Base-by-base conservation (phyloP, 108 stramenopile species). In the Pseudonitzschia delicatissima region DNA sequence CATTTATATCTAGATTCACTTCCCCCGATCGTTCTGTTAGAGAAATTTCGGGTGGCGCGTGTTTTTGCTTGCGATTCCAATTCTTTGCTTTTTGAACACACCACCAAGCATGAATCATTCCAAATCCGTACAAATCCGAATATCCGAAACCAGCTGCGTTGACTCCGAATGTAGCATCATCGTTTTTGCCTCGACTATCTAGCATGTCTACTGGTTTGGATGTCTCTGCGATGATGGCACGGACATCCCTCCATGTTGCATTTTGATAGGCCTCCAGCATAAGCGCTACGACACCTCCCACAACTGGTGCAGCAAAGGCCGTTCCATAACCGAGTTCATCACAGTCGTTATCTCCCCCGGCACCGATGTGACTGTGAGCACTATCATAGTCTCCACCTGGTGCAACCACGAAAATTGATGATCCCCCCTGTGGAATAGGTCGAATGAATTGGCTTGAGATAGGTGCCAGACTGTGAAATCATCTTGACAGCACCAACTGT, bases 241-340 rank as follows among this genome's bases (percentile, higher is more conserved):
- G 77, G 15, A 82, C 81, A 48, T 82, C 81, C 51, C 81, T 45
- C 81, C 81, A 82, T 11, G 68, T 64, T 12, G 78, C 29, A 37
- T 75, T 45, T 0, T 65, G 70, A 62, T 78, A 71, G 20, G 60
- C 77, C 66, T 78, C 68, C 12, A 82, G 44, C 61, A 82, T 72
- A 4, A 82, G 64, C 8, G 81, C 77, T 25, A 74, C 59, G 28
- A 78, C 81, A 8, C 77, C 81, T 5, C 68, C 59, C 9, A 82
- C 74, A 15, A 78, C 57, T 0, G 81, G 81, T 4, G 67, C 42
- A 26, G 77, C 65, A 55, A 72, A 82, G 12, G 73, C 70, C 23
- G 81, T 82, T 25, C 81, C 81, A n/a, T 21, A 20, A 0, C 68
- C 57, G 31, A 40, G 34, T 37, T 64, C 34, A 11, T 20, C 20